Base-by-base conservation (phyloP, 495 filamentous ascomycete species). In the Xylaria sp. region DNA sequence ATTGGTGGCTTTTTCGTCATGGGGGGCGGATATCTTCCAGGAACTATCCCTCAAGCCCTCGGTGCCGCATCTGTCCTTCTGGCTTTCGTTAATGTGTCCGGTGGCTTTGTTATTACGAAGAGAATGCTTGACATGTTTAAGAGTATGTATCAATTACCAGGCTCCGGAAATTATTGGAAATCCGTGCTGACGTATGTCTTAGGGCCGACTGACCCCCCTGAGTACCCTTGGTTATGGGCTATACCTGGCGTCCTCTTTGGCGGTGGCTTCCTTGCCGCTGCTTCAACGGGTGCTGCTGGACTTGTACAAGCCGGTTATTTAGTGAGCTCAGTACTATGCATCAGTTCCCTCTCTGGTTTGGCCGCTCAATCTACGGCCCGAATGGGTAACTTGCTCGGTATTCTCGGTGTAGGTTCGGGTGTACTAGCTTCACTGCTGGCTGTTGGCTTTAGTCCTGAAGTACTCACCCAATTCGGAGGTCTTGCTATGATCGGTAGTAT, bases 121-220 rank as follows among this genome's bases (percentile, higher is more conserved):
- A 89, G 93, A 73, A 95, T 95, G 93, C 85, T 95, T n/a, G 92
- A 95, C 75, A 95, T 95, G 93, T 95, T 95, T 78, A 91, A 91
- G 70, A 88, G 90, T 82, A 76, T 46, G 82, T 77, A 40, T n/a
- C 1, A 21, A 33, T 40, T 26, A 44, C 8, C 21, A 24, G 29
- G 15, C 3, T 14, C 19, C 5, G 21, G 9, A 44, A 15, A 15
- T 19, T 24, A 6, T n/a, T 15, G 17, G 35, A 46, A 44, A 40
- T 12, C 15, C 21, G 24, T 35, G 52, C 78, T 83, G 41, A 82
- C 62, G 21, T n/a, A 14, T 37, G 59, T 35, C 3, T 15, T 65
- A 86, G 85, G 88, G 4, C 87, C 90, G 3, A 93, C 91, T 24
- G 93, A 95, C 77, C 93, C 92, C 53, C 88, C 91, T 1, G 93